phyloP scores from a whole-genome alignment of 1,284 basidiomycete genomes.

The Ganoderma meredithae region DNA sequence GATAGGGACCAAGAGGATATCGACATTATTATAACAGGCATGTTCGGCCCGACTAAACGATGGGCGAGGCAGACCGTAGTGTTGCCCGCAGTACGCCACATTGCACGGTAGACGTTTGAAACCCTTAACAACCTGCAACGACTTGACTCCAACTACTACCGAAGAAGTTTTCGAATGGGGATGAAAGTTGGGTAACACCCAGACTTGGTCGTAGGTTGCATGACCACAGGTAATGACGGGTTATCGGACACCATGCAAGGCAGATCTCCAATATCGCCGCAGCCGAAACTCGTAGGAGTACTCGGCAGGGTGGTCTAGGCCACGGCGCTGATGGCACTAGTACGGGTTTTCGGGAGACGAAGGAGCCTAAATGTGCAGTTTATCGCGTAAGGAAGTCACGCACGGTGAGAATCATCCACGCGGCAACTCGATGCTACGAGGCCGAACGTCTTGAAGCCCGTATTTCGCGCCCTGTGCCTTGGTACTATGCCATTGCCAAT shows the following conservation, averaged over 20 bases:
- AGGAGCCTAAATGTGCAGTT: background rate
- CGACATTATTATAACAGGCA: background rate
- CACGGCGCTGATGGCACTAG: background rate
- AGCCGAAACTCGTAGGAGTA: background rate
- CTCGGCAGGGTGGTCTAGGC: background rate
- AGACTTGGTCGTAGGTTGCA: background rate
- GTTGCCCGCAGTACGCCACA: background rate
- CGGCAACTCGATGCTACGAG: background rate
- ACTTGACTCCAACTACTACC: background rate
- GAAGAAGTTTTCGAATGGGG: background rate
- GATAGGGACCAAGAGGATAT: background rate
- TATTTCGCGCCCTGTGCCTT: background rate
- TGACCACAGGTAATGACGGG: background rate
- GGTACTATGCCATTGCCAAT: background rate
- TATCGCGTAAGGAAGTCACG: constrained; percentile 1
- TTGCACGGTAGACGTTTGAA: background rate
- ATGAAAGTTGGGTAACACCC: background rate
- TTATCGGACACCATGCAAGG: background rate
- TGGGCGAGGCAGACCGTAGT: background rate
- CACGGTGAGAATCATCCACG: background rate
- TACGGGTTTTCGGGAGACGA: background rate
- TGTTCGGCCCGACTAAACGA: background rate
- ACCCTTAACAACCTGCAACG: background rate
- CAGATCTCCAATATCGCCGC: background rate
- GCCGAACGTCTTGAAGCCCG: background rate